A percentile compares a stretch with the other conserved stretches of the same genome.
These are phyloP conservation scores for Naegleria gruberi DNA, from an alignment of 208 protist species.

Conservation along the genomic window DNA sequence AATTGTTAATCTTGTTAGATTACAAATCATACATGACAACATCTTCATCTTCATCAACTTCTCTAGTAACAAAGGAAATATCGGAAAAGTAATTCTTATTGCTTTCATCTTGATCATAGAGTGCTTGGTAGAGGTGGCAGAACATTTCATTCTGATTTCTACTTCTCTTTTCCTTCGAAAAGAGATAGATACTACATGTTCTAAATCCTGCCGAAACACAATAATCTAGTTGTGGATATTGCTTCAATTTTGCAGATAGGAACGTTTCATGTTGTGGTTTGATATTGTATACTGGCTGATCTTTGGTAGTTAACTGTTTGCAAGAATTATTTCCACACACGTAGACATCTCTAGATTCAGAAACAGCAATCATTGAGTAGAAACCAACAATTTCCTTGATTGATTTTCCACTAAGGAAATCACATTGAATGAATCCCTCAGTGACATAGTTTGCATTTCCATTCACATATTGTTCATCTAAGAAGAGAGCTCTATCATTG, in stretches of 20 bases:
- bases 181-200: neutral
- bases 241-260: neutral
- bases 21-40: neutral
- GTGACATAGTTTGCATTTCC: neutral
- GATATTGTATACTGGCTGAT: neutral
- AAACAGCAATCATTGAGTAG: conserved; percentile 3
- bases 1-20: too few species aligned
- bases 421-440: neutral
- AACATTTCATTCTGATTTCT: neutral
- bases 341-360: neutral
- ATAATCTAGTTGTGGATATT: neutral
- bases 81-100: neutral
- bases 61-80: neutral
- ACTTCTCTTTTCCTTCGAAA: neutral
- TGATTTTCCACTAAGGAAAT: neutral
- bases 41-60: neutral
- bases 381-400: neutral
- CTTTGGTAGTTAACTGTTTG: neutral
- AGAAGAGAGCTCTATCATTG: neutral
- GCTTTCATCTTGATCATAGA: neutral
- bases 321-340: neutral
- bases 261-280: neutral
- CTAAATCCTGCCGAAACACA: neutral
- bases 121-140: neutral
- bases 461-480: neutral